Percentiles rank a stretch among this genome's conserved stretches.
Evolutionary conservation across 129 eudicot genomes (phyloP).

Genomic region (Saposhnikovia divaricata): DNA sequence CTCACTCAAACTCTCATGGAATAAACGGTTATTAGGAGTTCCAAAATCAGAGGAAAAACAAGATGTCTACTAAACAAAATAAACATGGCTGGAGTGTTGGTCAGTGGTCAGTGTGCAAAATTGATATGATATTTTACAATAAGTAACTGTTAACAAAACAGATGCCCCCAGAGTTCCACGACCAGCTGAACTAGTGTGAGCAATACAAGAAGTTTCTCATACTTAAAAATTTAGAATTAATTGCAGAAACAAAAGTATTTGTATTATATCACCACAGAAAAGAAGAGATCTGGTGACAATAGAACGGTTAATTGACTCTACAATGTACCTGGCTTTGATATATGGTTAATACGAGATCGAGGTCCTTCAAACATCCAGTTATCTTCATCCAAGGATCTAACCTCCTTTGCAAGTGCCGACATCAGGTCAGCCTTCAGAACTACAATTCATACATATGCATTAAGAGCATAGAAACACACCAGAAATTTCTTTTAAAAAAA

Average conservation of each 20-base stretch:
- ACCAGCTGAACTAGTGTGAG: neutral
- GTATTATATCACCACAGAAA: neutral
- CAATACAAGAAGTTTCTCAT: neutral
- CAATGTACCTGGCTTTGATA: constrained; percentile 67
- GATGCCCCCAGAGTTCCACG: neutral
- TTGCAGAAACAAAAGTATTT: neutral
- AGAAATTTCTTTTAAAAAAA: too few species aligned
- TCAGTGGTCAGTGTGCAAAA: neutral
- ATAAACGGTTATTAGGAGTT: neutral
- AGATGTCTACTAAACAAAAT: neutral
- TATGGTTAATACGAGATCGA: constrained; percentile 79
- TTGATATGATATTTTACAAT: neutral
- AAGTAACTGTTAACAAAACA: neutral
- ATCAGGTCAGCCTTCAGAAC: constrained; percentile 75
- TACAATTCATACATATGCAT: constrained; percentile 29
- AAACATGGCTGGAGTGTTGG: neutral
- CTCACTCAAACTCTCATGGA: neutral
- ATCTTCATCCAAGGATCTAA: constrained; percentile 86
- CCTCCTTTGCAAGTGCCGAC: constrained; percentile 76
- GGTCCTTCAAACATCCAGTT: constrained; percentile 99
- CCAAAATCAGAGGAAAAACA: neutral
- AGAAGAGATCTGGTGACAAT: neutral
- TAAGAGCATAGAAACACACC: neutral
- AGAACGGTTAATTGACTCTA: neutral
- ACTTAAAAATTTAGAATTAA: neutral